Evolutionary conservation across 495 filamentous ascomycete genomes (phyloP).

Genomic region (Trichoderma reesei): DNA sequence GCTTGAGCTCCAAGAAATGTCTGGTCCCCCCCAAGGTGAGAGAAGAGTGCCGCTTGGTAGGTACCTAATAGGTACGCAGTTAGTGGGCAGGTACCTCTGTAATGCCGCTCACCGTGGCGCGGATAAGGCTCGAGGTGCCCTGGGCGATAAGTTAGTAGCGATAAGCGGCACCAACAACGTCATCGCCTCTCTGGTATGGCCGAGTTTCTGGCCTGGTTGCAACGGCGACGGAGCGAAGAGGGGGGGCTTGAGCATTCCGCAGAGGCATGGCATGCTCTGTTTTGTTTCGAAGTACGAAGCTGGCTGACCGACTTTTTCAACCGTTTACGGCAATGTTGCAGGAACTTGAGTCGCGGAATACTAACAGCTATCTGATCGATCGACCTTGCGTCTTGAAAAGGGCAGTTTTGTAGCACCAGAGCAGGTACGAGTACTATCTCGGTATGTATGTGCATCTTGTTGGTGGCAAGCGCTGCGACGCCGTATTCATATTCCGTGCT

Average conservation of each 20-base stretch:
- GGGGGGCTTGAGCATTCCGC: neutral
- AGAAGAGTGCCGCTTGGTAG: conserved; percentile 3
- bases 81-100: no score
- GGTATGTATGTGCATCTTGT: no score
- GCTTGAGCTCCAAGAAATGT: neutral
- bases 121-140: no score
- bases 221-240: neutral
- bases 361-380: no score
- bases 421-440: no score
- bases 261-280: neutral
- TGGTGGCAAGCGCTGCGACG: neutral
- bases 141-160: neutral
- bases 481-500: conserved; percentile 1
- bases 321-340: no score
- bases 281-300: neutral
- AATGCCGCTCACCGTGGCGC: conserved; percentile 3
- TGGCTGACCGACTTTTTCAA: neutral
- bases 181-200: neutral
- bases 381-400: no score
- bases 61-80: no score
- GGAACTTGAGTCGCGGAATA: no score
- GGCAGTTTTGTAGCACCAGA: no score
- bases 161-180: neutral
- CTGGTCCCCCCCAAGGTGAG: neutral
- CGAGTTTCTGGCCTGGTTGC: no score